A percentile compares a stretch with the other conserved stretches of the same genome.
Conservation (phyloP, 257 asterid genomes). For the Fraxinus quadrangulata region DNA sequence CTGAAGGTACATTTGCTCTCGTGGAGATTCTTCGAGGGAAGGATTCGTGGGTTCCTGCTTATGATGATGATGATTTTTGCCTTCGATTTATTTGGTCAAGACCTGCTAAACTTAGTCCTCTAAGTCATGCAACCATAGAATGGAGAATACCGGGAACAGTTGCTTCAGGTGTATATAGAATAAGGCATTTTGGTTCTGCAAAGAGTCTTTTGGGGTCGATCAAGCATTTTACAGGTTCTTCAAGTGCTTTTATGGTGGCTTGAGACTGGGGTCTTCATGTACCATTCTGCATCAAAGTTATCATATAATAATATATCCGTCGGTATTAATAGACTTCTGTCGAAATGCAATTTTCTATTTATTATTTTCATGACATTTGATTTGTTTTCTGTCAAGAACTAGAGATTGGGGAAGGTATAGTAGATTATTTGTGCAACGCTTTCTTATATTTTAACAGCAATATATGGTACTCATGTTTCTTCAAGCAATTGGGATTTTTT, state of each 20-base stretch:
- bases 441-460: too few species aligned
- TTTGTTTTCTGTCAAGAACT: neutral
- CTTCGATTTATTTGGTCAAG: slow-evolving; percentile 59
- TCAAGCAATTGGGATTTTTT: too few species aligned
- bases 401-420: neutral
- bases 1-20: slow-evolving; percentile 57
- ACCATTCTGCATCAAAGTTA: neutral
- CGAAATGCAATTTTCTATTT: neutral
- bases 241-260: slow-evolving; percentile 50
- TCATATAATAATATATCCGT: neutral
- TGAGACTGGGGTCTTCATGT: neutral
- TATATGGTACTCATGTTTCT: too few species aligned
- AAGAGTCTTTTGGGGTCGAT: slow-evolving; percentile 44
- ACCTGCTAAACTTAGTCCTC: slow-evolving; percentile 44
- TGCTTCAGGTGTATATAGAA: slow-evolving; percentile 44
- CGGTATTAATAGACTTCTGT: neutral
- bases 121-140: slow-evolving; percentile 43
- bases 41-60: slow-evolving; percentile 49
- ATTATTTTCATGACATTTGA: neutral
- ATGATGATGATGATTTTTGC: slow-evolving; percentile 52
- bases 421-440: too few species aligned
- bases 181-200: slow-evolving; percentile 55
- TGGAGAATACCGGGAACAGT: slow-evolving; percentile 52
- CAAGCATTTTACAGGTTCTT: slow-evolving; percentile 49
- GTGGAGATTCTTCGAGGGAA: slow-evolving; percentile 49